phyloP scores from a whole-genome alignment of 179 eudicot species.

The Nepenthes alata region DNA sequence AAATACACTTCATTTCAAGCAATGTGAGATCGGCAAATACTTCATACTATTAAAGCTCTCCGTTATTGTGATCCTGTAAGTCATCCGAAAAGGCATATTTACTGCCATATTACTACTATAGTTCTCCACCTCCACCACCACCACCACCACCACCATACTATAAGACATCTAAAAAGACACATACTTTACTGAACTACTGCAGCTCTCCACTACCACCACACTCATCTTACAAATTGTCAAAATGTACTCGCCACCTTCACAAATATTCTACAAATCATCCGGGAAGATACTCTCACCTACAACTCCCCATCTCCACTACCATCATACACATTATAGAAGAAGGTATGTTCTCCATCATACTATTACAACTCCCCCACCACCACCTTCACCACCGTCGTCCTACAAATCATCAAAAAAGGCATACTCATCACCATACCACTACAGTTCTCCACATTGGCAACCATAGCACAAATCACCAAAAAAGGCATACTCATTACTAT shows the following conservation, averaged over 20 bases:
- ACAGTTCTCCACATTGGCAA: too few species aligned
- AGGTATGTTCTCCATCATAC: too few species aligned
- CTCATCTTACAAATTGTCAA: background rate
- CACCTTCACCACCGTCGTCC: too few species aligned
- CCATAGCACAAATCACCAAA: too few species aligned
- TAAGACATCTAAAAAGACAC: background rate
- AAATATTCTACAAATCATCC: background rate
- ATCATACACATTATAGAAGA: background rate
- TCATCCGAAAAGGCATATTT: too few species aligned
- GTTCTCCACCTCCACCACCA: slow-evolving; percentile 1
- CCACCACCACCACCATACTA: background rate
- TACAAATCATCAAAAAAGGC: too few species aligned
- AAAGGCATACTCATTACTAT: too few species aligned
- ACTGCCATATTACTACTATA: too few species aligned
- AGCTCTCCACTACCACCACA: slow-evolving; percentile 1
- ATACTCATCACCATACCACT: too few species aligned
- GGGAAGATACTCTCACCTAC: background rate
- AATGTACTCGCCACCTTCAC: background rate
- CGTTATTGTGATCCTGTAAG: too few species aligned
- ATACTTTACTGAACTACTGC: background rate
- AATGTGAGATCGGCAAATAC: background rate
- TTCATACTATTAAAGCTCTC: too few species aligned
- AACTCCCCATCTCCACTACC: background rate
- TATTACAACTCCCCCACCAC: too few species aligned
- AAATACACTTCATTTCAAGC: background rate